Base-by-base conservation (phyloP, 257 asterid species). In the Solanum rostratum region DNA sequence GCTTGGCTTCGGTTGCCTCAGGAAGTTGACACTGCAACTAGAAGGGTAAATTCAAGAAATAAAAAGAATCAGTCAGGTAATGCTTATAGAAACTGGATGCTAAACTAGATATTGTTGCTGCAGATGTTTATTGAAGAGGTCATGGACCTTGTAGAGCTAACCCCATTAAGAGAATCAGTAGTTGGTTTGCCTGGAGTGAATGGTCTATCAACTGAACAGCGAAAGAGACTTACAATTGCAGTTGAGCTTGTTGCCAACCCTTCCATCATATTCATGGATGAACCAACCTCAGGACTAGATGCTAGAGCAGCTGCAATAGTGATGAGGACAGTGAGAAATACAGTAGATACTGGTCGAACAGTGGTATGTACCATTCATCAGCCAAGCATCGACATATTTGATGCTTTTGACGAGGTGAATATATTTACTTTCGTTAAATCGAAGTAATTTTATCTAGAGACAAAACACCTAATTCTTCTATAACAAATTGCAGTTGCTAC, bases 311-410 rank as follows among this genome's bases (percentile, higher is more conserved):
- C 94, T 84, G 92, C 94, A 76, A 91, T 92, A 69, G 94, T 92
- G 68, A 92, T 91, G 93, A 89, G 92, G 81, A 89, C 90, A 10
- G 92, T 92, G 19, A 86, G 96, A 82, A 92, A 91, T 82, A 90
- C 92, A 1, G 93, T 92, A 27, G 85, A 92, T 90, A 91, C 94
- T 10, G 95, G 94, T 60, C 79, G 94, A 86, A 92, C 92, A 4
- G 93, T 91, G 6, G 93, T 91, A 30, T 92, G 94, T 91, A 92
- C 96, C 59, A 91, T 92, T 84, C 94, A 92, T 86, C 93, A 88
- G 85, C 96, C 96, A 14, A 91, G 92, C 90, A 91, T 91, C 1
- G 92, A 92, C 88, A 92, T 92, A 59, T 92, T 92, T 83, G 96
- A 92, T 89, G 91, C 92, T 54, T 92, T 92, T 66, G 92, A 92